These are phyloP conservation scores for Zymoseptoria brevis DNA, from an alignment of 2,329 filamentous ascomycete species.

Conservation along the genomic window DNA sequence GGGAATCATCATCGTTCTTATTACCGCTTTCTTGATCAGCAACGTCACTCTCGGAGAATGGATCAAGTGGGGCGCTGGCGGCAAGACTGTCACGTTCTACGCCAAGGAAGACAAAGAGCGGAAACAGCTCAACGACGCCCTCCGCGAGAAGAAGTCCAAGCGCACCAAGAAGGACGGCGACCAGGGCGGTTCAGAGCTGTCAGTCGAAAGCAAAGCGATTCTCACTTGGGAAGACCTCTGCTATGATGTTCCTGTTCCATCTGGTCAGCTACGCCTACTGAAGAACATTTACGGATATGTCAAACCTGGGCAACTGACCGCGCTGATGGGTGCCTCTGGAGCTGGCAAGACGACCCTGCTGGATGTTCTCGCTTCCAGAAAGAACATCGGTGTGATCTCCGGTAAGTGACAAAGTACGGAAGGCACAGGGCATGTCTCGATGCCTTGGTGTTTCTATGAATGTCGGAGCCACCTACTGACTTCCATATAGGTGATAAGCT, in stretches of 20 bases:
- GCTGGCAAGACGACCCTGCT: slow-evolving; percentile 81
- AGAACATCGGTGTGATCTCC: slow-evolving; percentile 56
- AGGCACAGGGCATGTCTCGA: too few species aligned
- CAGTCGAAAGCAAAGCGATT: slow-evolving; percentile 48
- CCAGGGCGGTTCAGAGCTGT: slow-evolving; percentile 39
- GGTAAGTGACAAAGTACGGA: slow-evolving; percentile 20
- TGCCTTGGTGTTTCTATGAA: too few species aligned
- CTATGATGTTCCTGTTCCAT: slow-evolving; percentile 43
- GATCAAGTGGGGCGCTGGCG: slow-evolving; percentile 68
- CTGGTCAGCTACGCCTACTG: slow-evolving; percentile 39
- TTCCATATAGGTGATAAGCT: slow-evolving; percentile 44
- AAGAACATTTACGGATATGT: slow-evolving; percentile 44
- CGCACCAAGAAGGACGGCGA: slow-evolving; percentile 39
- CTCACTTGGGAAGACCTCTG: slow-evolving; percentile 47
- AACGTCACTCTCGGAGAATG: slow-evolving; percentile 75
- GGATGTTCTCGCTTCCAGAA: slow-evolving; percentile 62
- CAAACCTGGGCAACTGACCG: slow-evolving; percentile 42
- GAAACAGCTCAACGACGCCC: slow-evolving; percentile 55
- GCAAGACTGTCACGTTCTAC: slow-evolving; percentile 73
- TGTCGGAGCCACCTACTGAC: too few species aligned
- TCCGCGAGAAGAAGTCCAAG: slow-evolving; percentile 52
- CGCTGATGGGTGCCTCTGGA: slow-evolving; percentile 48
- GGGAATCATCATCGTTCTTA: slow-evolving; percentile 69
- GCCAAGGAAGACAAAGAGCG: slow-evolving; percentile 61
- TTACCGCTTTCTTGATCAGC: slow-evolving; percentile 64